A percentile compares a stretch with the other conserved stretches of the same genome.
Conservation (phyloP, 106 monocot genomes). For the Allium cepa region DNA sequence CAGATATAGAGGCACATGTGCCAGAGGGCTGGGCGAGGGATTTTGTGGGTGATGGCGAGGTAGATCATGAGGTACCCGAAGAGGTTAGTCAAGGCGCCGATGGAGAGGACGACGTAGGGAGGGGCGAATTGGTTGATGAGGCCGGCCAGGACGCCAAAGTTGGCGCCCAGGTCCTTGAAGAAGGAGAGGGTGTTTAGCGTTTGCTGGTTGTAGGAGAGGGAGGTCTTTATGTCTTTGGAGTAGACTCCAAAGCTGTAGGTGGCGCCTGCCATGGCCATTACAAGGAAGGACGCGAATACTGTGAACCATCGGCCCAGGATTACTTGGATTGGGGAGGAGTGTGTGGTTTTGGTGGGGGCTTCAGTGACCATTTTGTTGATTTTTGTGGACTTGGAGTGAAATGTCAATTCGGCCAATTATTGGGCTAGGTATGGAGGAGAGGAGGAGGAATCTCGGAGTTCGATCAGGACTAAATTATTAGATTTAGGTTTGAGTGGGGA, state of each 20-base stretch:
- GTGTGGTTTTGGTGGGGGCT: not conserved
- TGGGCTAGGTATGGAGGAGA: too few relatives aligned
- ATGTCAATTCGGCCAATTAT: too few relatives aligned
- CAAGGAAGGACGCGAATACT: slow-evolving; percentile 30
- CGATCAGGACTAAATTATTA: too few relatives aligned
- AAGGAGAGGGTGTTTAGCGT: slow-evolving; percentile 56
- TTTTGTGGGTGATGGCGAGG: slow-evolving; percentile 25
- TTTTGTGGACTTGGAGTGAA: too few relatives aligned
- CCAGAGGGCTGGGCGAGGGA: slow-evolving; percentile 25
- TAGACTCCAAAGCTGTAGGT: slow-evolving; percentile 57
- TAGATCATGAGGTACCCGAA: slow-evolving; percentile 45
- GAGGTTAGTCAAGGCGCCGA: slow-evolving; percentile 42
- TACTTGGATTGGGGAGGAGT: not conserved
- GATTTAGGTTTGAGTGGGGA: too few relatives aligned
- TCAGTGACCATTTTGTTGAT: not conserved
- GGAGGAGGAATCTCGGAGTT: too few relatives aligned
- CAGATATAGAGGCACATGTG: slow-evolving; percentile 47
- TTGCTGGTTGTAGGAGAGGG: slow-evolving; percentile 41
- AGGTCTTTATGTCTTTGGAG: slow-evolving; percentile 35
- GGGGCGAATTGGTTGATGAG: slow-evolving; percentile 44
- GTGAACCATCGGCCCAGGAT: slow-evolving; percentile 36
- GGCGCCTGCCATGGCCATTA: slow-evolving; percentile 46
- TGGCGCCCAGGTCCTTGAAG: slow-evolving; percentile 54
- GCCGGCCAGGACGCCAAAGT: slow-evolving; percentile 47
- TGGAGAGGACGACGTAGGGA: slow-evolving; percentile 29